Conservation (phyloP, 768 basidiomycete species). For the Coprinopsis strossmayeri region DNA sequence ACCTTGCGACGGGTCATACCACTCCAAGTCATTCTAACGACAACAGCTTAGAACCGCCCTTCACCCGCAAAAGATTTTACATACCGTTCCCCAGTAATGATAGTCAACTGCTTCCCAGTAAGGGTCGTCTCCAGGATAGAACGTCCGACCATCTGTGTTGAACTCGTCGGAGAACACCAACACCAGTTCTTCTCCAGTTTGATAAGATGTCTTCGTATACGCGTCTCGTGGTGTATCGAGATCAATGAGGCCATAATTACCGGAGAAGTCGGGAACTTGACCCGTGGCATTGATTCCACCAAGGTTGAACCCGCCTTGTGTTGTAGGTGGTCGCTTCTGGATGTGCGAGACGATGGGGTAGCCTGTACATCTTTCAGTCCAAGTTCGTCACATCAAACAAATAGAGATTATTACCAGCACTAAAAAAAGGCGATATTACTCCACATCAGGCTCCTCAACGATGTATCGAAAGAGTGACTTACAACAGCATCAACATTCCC, state of each 20-base stretch:
- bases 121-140: constrained; percentile 80
- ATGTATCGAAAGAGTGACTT: constrained; percentile 18
- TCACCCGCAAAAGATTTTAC: constrained; percentile 21
- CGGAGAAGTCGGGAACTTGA: constrained; percentile 74
- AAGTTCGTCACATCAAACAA: neutral
- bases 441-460: neutral
- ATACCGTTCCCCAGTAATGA: constrained; percentile 62
- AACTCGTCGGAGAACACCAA: constrained; percentile 88
- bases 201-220: constrained; percentile 52
- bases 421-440: neutral
- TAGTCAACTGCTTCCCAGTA: constrained; percentile 84
- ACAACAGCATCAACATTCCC: constrained; percentile 42
- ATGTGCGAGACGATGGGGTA: constrained; percentile 76
- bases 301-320: constrained; percentile 65
- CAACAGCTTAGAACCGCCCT: constrained; percentile 17
- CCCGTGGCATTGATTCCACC: constrained; percentile 85
- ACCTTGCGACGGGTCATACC: constrained; percentile 67
- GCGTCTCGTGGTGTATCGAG: constrained; percentile 54
- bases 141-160: constrained; percentile 47
- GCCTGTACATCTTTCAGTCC: constrained; percentile 23
- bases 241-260: constrained; percentile 70
- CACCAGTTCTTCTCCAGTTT: constrained; percentile 72
- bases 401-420: neutral
- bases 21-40: constrained; percentile 75
- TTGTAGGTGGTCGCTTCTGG: constrained; percentile 23